Conservation (phyloP, 176 grass and related monocot species). For the Eremochloa ophiuroides region DNA sequence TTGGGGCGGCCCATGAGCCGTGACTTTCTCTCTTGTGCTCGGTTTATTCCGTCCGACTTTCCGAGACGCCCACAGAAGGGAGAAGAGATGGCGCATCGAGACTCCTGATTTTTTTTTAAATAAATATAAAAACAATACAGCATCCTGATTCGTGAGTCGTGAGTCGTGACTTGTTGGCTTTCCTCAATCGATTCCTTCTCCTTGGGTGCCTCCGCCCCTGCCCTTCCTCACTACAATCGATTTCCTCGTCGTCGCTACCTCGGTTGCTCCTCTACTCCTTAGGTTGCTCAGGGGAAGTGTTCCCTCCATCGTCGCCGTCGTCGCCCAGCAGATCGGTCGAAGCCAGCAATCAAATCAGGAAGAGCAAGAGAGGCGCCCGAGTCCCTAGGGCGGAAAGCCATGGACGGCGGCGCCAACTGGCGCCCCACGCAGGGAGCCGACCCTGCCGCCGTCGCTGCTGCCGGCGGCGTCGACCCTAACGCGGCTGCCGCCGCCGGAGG, state of each 20-base stretch:
- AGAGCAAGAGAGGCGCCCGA: neutral
- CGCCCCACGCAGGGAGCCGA: conserved; percentile 42
- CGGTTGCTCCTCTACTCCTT: neutral
- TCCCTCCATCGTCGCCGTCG: neutral
- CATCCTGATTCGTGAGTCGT: neutral
- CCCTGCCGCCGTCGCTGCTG: conserved; percentile 4
- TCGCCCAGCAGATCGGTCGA: neutral
- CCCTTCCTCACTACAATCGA: neutral
- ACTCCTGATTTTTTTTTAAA: too few species aligned
- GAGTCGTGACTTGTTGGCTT: neutral
- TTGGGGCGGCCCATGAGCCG: too few species aligned
- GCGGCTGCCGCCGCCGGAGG: conserved; percentile 11
- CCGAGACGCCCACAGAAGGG: too few species aligned
- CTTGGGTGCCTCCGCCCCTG: neutral
- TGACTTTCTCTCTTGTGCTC: too few species aligned
- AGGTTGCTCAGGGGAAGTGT: neutral
- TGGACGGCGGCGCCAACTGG: conserved; percentile 48
- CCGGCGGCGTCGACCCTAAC: conserved; percentile 28
- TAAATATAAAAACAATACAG: neutral
- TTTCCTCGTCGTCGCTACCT: neutral
- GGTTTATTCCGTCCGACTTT: too few species aligned
- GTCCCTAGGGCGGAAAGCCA: neutral
- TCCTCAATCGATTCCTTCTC: neutral
- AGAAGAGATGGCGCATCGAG: too few species aligned
- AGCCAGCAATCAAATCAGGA: neutral